Percentiles rank a stretch among this genome's conserved stretches.
Conservation (phyloP, 495 filamentous ascomycete genomes). For the Penicillium turbatum region DNA sequence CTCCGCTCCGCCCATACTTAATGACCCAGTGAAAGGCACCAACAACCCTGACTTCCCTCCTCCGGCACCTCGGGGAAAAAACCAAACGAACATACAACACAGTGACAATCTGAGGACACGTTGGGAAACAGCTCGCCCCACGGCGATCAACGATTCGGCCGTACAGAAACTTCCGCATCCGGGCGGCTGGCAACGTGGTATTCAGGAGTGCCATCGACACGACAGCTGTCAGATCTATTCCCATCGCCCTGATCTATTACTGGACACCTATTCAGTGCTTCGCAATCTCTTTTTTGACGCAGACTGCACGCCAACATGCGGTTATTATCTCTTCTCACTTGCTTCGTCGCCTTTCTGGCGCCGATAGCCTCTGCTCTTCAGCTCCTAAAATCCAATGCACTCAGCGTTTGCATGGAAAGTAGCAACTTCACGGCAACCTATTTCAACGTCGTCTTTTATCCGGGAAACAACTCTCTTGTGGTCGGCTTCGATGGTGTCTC, state of each 20-base stretch:
- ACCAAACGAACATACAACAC: constrained; percentile 2
- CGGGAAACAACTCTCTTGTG: constrained; percentile 63
- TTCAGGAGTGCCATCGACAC: constrained; percentile 33
- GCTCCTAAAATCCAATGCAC: constrained; percentile 66
- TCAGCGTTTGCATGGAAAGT: constrained; percentile 72
- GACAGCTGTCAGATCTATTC: constrained; percentile 25
- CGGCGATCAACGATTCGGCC: constrained; percentile 10
- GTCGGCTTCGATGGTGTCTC: constrained; percentile 82
- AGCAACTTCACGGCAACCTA: constrained; percentile 77
- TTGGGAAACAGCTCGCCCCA: constrained; percentile 7
- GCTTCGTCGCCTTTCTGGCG: constrained; percentile 38
- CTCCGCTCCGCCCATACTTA: neutral
- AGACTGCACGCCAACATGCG: constrained; percentile 29
- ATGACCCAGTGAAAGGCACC: constrained; percentile 1
- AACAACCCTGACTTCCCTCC: neutral
- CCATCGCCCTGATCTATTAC: constrained; percentile 15
- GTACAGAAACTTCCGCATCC: constrained; percentile 38
- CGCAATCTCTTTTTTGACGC: constrained; percentile 7
- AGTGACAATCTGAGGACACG: constrained; percentile 2
- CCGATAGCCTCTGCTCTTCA: constrained; percentile 39
- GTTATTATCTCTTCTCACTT: constrained; percentile 37
- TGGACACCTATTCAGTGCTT: constrained; percentile 8
- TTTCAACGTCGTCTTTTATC: constrained; percentile 77
- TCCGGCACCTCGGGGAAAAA: neutral
- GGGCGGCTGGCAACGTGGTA: constrained; percentile 37